Percentiles rank a stretch among this genome's conserved stretches.
Conservation (phyloP, 495 filamentous ascomycete species). For the Neurospora terricola region DNA sequence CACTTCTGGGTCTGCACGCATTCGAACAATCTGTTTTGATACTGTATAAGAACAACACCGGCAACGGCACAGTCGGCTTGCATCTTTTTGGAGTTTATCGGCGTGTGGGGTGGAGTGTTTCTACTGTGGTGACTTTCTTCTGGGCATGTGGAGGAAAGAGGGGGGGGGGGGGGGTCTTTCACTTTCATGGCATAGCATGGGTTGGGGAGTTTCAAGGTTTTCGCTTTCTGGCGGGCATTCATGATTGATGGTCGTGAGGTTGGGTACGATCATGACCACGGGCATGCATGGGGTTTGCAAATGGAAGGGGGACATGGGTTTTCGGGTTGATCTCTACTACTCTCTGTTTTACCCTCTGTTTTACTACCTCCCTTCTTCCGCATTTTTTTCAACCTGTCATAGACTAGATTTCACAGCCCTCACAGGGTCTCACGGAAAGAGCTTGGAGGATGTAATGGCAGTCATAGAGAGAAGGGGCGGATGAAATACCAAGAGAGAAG, state of each 20-base stretch:
- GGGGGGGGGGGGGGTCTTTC: neutral
- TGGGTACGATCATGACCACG: neutral
- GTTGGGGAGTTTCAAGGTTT: neutral
- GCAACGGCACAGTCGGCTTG: neutral
- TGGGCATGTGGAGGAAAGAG: neutral
- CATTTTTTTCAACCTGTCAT: neutral
- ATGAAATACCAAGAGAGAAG: neutral
- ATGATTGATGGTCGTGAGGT: neutral
- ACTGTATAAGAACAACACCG: neutral
- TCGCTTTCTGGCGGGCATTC: neutral
- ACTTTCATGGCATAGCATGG: neutral
- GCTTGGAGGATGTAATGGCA: neutral
- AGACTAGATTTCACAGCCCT: neutral
- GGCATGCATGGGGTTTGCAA: neutral
- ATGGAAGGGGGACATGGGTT: neutral
- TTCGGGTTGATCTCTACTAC: neutral
- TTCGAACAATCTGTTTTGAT: neutral
- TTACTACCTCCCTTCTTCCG: neutral
- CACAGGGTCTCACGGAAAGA: neutral
- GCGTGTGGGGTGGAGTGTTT: neutral
- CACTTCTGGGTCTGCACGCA: neutral
- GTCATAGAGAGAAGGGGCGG: neutral
- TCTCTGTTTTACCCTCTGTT: neutral
- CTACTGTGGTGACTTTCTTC: neutral
- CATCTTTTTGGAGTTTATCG: neutral